Base-by-base conservation (phyloP, 495 filamentous ascomycete species). In the Penicillium arizonense region DNA sequence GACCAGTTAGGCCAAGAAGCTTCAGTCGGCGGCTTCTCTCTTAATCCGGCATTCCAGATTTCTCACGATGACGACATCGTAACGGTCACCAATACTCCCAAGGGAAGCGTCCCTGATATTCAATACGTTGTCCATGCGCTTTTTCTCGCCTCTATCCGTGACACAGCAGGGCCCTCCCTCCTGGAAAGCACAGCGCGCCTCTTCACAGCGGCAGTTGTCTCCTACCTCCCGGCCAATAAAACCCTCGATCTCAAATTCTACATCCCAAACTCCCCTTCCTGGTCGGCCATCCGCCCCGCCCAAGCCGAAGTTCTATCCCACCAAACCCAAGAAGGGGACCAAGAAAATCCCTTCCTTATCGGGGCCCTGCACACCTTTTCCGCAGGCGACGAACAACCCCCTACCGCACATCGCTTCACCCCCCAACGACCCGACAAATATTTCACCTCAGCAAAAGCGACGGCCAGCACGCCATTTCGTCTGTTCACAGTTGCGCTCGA, bases 401-500 rank as follows among this genome's bases (percentile, higher is more conserved):
- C 6, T 14, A 26, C 30, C 0, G 23, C 39, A 39, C 33, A 49
- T n/a, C 53, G 53, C 4, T 4, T 49, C 42, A 44, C 38, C 13
- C 49, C 53, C n/a, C 57, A 50, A 13, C 5, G 3, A 9, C 33
- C n/a, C 16, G 26, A 41, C 1, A 10, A 50, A 45, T 33, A 38
- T 23, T 3, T 53, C 1, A 10, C 8, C 34, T 16, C 20, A 10
- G 44, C 51, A 20, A 4, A 38, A 30, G 13, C 5, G 8, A 11
- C 4, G 33, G 36, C 24, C 6, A 11, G 36, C 34, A 33, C 12
- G 26, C 23, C 5, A 1, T 60, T 14, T 36, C 23, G 53, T 11
- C 14, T 46, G 44, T 57, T 56, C 36, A 52, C 58, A 16, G 50
- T 54, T 28, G 58, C 54, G 23, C 46, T 61, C 16, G 53, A 57